Conservation (phyloP, 495 filamentous ascomycete genomes). For the Hyaloscypha variabilis region DNA sequence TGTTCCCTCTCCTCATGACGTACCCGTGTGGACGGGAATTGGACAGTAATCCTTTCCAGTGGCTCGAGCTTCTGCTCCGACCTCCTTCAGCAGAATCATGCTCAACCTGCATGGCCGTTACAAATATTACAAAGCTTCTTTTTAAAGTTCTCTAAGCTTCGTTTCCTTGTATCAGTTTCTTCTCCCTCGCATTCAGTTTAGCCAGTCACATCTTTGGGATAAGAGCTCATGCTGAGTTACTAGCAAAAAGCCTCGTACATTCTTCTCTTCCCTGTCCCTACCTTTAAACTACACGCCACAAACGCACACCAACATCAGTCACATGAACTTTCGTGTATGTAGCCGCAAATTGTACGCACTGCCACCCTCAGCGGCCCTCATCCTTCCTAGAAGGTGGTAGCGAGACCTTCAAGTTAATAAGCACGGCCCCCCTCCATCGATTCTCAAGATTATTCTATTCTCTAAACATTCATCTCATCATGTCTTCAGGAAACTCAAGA, state of each 20-base stretch:
- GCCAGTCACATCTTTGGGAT: conserved; percentile 3
- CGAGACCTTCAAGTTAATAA: neutral
- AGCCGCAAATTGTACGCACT: neutral
- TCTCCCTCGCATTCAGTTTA: neutral
- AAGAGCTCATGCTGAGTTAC: neutral
- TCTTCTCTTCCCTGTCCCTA: neutral
- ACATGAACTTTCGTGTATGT: neutral
- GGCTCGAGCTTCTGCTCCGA: neutral
- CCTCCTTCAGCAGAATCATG: neutral
- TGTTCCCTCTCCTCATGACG: neutral
- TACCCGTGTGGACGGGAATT: neutral
- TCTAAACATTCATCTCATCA: conserved; percentile 8
- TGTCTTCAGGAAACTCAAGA: conserved; percentile 24
- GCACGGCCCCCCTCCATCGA: neutral
- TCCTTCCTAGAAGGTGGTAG: neutral
- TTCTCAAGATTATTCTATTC: neutral
- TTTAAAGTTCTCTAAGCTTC: neutral
- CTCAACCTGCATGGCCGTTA: neutral
- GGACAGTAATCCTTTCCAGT: neutral
- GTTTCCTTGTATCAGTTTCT: neutral
- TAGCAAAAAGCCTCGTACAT: neutral
- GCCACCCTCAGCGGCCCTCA: conserved; percentile 1
- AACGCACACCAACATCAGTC: neutral
- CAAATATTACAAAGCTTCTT: neutral
- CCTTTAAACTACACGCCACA: neutral